Evolutionary conservation across 1,139 yeast species (phyloP), one percentile per base, ranked within the genome.

Genomic region (Blastobotrys illinoisensis): DNA sequence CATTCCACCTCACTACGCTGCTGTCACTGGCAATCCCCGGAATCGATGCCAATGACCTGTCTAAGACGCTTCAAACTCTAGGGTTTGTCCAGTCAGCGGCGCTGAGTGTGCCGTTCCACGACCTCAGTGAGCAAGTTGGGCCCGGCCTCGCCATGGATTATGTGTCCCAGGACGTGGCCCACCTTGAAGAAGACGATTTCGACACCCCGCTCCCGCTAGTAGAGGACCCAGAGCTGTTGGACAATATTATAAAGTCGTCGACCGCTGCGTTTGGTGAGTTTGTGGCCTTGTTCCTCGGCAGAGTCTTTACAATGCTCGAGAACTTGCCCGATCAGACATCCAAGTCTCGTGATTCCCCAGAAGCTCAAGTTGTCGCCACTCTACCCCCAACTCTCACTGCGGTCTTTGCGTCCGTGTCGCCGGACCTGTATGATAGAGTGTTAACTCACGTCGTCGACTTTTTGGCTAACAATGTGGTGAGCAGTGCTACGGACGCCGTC

Each of bases 1-100:
- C 97, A 52, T 84, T 88, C 13, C 99, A 93, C 65, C 73, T 89
- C 24, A 81, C 95, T 0, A 81, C 95, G 54, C 74, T 93, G 19
- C 67, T 91, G 45, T 80, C 83, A 51, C 76, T 88, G 67, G 74
- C 86, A 0, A 70, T 91, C 13, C 88, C 91, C 0, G 97, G 95
- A 20, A 83, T 93, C 48, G 98, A 93, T 67, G 82, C 95, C 0
- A 93, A 91, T 68, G 99, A 93, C 70, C 76, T 90, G 53, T 79
- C 77, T 24, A 83, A 91, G 66, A 85, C 97, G 0, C 76, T 85
- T 36, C 78, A 81, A 52, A 81, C 96, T 0, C 73, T 91, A 51
- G 82, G 85, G 58, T 79, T 88, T 21, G 79, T 93, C 58, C 85
- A 89, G 11, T 78, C 88, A 0, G 80, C 86, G 28, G 85, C 91